phyloP scores from a whole-genome alignment of 2,329 filamentous ascomycete genomes.

The Phialemoniopsis sp. region DNA sequence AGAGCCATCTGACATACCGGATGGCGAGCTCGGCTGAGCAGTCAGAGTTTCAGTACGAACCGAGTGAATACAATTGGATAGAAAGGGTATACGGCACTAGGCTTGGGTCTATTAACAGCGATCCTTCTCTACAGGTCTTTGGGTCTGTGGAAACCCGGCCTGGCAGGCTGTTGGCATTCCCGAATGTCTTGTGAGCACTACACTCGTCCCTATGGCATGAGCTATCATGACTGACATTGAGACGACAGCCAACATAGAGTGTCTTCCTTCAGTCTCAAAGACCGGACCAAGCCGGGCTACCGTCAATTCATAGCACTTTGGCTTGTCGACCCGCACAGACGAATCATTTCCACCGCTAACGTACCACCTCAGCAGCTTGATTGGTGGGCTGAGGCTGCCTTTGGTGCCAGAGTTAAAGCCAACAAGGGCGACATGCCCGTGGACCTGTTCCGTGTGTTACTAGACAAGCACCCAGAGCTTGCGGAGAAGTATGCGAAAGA shows the following conservation, averaged over 20 bases:
- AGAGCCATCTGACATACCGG: constrained; percentile 37
- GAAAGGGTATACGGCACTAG: constrained; percentile 11
- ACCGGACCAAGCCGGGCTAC: constrained; percentile 47
- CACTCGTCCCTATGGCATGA: too few species aligned
- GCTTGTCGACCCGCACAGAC: constrained; percentile 50
- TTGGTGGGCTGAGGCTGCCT: constrained; percentile 20
- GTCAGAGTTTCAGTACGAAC: constrained; percentile 3
- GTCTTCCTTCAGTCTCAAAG: constrained; percentile 40
- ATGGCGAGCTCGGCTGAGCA: constrained; percentile 16
- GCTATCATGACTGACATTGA: too few species aligned
- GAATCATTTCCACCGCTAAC: constrained; percentile 39
- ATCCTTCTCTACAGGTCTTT: constrained; percentile 28
- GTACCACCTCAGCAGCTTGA: constrained; percentile 31
- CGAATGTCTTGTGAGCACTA: constrained; percentile 17
- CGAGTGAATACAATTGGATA: constrained; percentile 6
- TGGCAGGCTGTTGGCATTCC: constrained; percentile 40
- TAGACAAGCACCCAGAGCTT: too few species aligned
- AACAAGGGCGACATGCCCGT: too few species aligned
- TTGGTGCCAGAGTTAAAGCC: too few species aligned
- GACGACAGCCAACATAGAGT: constrained; percentile 40
- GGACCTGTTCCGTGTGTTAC: too few species aligned
- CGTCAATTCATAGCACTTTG: constrained; percentile 53
- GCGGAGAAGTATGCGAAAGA: too few species aligned
- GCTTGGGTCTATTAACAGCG: constrained; percentile 10
- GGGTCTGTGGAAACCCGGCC: constrained; percentile 33